Conservation (phyloP, 768 basidiomycete species). For the Rhodocollybia butyracea region DNA sequence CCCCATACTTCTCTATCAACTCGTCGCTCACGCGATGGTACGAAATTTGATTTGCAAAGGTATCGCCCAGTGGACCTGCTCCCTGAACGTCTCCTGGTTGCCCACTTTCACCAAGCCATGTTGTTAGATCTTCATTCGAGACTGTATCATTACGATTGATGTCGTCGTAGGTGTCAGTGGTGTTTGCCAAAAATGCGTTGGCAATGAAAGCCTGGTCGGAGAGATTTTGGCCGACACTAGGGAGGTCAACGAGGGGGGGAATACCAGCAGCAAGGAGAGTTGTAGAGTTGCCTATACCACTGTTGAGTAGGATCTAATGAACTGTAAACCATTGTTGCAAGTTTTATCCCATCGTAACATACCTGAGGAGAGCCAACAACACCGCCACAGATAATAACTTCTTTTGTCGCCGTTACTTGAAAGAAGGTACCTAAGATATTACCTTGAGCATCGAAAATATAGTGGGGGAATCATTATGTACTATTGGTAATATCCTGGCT, state of each 20-base stretch:
- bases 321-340: no score
- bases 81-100: neutral
- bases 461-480: neutral
- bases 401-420: conserved; percentile 6
- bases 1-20: neutral
- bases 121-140: neutral
- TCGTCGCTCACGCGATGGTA: neutral
- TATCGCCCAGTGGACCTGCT: conserved; percentile 1
- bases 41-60: conserved; percentile 2
- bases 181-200: neutral
- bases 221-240: conserved; percentile 39
- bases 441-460: neutral
- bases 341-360: no score
- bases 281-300: conserved; percentile 34
- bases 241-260: conserved; percentile 29
- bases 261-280: conserved; percentile 25
- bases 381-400: conserved; percentile 36
- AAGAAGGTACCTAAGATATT: neutral
- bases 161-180: neutral
- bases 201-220: neutral
- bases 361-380: conserved; percentile 29
- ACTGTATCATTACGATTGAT: conserved; percentile 5
- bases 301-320: conserved; percentile 57
- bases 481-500: neutral
- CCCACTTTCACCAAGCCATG: neutral